phyloP scores from a whole-genome alignment of 768 basidiomycete genomes.

The Podaxis rugospora region DNA sequence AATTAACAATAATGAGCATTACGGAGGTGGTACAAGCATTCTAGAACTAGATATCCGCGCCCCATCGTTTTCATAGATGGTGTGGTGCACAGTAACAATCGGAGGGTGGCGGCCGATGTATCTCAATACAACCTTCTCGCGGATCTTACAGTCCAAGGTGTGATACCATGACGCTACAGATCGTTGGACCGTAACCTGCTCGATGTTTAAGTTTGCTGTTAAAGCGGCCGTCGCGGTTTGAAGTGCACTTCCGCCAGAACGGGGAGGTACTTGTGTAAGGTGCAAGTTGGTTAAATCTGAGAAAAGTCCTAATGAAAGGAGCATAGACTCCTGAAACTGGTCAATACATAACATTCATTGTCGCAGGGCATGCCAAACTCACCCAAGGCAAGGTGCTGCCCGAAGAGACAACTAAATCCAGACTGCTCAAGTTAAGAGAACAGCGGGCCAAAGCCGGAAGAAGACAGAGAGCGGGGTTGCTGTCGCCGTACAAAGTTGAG shows the following conservation, averaged over 20 bases:
- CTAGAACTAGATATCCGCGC: neutral
- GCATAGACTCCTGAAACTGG: neutral
- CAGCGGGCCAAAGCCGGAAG: neutral
- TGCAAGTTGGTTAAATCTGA: neutral
- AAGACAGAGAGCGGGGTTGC: neutral
- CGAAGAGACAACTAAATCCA: neutral
- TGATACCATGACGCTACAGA: neutral
- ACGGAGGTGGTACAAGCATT: neutral
- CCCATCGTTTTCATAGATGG: neutral
- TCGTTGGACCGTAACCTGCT: neutral
- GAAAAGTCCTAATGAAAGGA: neutral
- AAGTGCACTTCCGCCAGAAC: neutral
- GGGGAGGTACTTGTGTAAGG: neutral
- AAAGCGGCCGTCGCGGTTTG: neutral
- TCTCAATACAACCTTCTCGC: neutral
- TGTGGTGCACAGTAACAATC: neutral
- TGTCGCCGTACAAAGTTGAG: neutral
- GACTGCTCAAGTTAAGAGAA: neutral
- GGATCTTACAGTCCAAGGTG: neutral
- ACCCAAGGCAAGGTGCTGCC: slow-evolving; percentile 8
- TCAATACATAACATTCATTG: neutral
- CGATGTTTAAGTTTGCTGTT: neutral
- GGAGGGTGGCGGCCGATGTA: neutral
- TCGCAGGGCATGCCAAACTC: neutral
- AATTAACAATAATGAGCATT: neutral